A percentile compares a stretch with the other conserved stretches of the same genome.
Evolutionary conservation across 257 asterid species (phyloP).

Genomic region (Solanum pimpinellifolium): DNA sequence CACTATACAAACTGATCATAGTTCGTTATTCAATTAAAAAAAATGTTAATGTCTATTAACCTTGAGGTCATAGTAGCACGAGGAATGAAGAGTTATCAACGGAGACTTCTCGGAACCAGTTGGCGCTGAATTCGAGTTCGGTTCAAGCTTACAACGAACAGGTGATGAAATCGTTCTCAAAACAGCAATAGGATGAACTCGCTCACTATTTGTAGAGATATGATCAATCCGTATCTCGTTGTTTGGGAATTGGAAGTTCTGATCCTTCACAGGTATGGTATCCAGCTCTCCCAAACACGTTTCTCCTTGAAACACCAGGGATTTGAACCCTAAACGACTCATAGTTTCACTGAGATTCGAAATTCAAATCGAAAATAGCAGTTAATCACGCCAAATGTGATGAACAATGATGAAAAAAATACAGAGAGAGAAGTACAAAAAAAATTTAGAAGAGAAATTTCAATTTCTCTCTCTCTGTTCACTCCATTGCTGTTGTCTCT

Average conservation of each 20-base stretch:
- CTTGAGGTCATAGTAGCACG: slow-evolving; percentile 84
- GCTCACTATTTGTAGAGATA: slow-evolving; percentile 53
- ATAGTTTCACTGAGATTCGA: not conserved
- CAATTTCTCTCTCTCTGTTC: not conserved
- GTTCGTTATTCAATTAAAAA: not conserved
- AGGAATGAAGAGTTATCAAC: slow-evolving; percentile 65
- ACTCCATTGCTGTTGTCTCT: slow-evolving; percentile 12
- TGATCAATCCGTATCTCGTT: slow-evolving; percentile 85
- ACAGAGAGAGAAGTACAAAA: not conserved
- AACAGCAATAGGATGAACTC: slow-evolving; percentile 79
- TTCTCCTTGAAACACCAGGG: slow-evolving; percentile 68
- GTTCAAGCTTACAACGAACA: slow-evolving; percentile 89
- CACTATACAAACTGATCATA: not conserved
- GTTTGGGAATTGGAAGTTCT: slow-evolving; percentile 59
- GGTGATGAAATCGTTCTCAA: slow-evolving; percentile 61
- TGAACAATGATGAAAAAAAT: not conserved
- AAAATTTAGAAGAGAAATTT: not conserved
- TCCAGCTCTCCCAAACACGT: slow-evolving; percentile 69
- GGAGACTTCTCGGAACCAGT: slow-evolving; percentile 38
- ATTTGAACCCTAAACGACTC: slow-evolving; percentile 91
- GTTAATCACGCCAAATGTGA: not conserved
- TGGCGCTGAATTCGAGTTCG: slow-evolving; percentile 21
- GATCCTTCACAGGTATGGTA: slow-evolving; percentile 44
- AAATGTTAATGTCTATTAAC: slow-evolving; percentile 9
- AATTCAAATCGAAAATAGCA: not conserved